Conservation (phyloP, 169 alveolate species). For the Besnoitia besnoiti region DNA sequence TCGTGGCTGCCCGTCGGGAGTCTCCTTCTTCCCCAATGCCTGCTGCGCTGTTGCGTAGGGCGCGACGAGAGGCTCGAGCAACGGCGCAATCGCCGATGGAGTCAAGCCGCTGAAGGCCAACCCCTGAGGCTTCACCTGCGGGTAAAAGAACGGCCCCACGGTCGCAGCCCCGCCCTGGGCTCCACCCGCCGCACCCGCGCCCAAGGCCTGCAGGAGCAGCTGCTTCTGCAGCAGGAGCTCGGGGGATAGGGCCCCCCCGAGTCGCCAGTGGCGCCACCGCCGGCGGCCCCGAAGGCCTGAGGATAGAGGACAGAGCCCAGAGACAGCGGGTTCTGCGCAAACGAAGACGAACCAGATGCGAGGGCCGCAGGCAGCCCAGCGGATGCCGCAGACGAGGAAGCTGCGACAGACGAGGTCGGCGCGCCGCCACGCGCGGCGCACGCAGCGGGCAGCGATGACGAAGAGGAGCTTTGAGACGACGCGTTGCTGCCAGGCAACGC, state of each 20-base stretch:
- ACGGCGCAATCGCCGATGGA: neutral
- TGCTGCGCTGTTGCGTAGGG: no score
- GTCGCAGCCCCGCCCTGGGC: no score
- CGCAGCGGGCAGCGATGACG: neutral
- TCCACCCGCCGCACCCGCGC: no score
- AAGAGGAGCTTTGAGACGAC: no score
- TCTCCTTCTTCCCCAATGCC: neutral
- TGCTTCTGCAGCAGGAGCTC: neutral
- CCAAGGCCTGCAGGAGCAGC: constrained; percentile 2
- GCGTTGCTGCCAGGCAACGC: no score
- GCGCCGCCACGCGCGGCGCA: neutral
- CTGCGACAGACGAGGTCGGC: neutral
- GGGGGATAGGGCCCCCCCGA: neutral
- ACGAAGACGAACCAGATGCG: no score
- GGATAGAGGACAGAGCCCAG: neutral
- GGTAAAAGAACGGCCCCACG: no score
- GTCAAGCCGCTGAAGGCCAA: neutral
- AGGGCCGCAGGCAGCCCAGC: no score
- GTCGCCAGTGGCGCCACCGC: neutral
- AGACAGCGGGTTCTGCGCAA: neutral
- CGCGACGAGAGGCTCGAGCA: neutral
- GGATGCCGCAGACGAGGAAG: no score
- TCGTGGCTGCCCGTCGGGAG: neutral
- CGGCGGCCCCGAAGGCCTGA: no score
- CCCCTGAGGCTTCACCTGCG: neutral